Conservation (phyloP, 2,329 filamentous ascomycete genomes). For the Aspergillus sp. region DNA sequence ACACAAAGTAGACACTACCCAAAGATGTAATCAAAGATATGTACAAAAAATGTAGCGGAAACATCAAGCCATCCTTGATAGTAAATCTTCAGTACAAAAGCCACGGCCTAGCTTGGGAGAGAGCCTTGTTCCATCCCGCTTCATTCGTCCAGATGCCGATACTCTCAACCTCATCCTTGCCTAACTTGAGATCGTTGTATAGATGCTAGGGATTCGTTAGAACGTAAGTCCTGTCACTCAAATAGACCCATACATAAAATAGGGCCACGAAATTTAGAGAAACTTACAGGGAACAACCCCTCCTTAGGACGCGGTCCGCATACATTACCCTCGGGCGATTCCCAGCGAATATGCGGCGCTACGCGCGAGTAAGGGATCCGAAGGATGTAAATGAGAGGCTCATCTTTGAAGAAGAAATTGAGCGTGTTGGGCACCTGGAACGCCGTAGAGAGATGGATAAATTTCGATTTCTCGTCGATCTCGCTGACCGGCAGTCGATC, state of each 20-base stretch:
- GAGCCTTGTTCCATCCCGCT: constrained; percentile 36
- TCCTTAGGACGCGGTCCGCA: constrained; percentile 37
- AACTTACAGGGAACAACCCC: constrained; percentile 41
- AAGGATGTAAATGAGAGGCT: constrained; percentile 38
- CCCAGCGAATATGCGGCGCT: constrained; percentile 34
- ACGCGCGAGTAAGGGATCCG: constrained; percentile 35
- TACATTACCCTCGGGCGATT: constrained; percentile 37
- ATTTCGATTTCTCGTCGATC: constrained; percentile 36
- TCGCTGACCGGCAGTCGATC: constrained; percentile 38
- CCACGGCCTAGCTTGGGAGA: constrained; percentile 35
- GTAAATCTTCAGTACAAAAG: constrained; percentile 29
- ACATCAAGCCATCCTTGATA: background rate
- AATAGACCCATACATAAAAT: background rate
- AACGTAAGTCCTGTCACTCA: too few relatives aligned
- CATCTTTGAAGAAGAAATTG: constrained; percentile 38
- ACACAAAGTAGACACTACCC: background rate
- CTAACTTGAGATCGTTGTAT: constrained; percentile 39
- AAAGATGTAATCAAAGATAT: background rate
- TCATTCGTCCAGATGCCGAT: constrained; percentile 39
- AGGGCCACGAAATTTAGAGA: background rate
- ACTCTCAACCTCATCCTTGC: constrained; percentile 39
- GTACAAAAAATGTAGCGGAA: background rate
- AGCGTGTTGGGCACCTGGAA: constrained; percentile 39
- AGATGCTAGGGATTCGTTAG: constrained; percentile 28
- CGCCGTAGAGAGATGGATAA: constrained; percentile 41